Evolutionary conservation across 192 early-diverging fungal genomes (phyloP).

Genomic region (Oehlia diaphana): DNA sequence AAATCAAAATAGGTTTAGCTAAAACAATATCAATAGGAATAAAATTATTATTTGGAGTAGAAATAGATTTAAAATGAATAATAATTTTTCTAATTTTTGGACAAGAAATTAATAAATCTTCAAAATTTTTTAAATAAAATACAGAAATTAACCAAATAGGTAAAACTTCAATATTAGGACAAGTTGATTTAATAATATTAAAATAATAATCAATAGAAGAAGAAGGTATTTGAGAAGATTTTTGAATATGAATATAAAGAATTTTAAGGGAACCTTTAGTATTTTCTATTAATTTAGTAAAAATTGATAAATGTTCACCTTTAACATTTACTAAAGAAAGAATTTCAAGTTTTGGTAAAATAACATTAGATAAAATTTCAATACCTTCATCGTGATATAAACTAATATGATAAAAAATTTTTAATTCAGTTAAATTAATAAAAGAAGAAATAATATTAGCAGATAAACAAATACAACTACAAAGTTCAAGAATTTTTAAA

Average conservation of each 20-base stretch:
- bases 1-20: not conserved
- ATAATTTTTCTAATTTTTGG: not conserved
- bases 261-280: not conserved
- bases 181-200: not conserved
- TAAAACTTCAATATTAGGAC: not conserved
- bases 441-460: too few species aligned
- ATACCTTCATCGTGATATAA: not conserved
- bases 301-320: not conserved
- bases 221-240: not conserved
- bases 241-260: not conserved
- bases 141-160: not conserved
- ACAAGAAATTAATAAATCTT: not conserved
- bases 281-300: not conserved
- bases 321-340: not conserved
- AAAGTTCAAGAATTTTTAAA: too few species aligned
- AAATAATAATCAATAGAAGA: not conserved
- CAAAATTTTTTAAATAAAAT: not conserved
- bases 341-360: not conserved
- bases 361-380: not conserved
- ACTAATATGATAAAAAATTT: not conserved
- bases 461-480: too few species aligned
- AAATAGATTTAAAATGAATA: not conserved
- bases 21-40: not conserved
- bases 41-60: not conserved
- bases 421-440: not conserved